A percentile compares a stretch with the other conserved stretches of the same genome.
Conservation (phyloP, 2,329 filamentous ascomycete species). For the Stylonectria norvegica region DNA sequence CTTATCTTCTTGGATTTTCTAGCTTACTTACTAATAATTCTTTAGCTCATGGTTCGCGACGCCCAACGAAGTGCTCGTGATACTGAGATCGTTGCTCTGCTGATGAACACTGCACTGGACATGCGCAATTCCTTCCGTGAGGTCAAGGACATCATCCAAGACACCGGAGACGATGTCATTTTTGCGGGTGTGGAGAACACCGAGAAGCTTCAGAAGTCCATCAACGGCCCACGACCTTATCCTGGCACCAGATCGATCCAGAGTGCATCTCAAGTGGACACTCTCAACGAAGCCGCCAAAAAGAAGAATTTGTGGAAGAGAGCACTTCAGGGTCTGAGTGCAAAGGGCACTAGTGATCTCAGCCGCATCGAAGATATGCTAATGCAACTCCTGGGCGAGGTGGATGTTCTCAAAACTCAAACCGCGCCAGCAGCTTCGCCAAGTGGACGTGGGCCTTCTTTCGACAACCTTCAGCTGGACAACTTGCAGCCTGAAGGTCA, state of each 20-base stretch:
- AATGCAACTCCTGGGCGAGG: slow-evolving; percentile 85
- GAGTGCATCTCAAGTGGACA: slow-evolving; percentile 53
- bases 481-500: slow-evolving; percentile 60
- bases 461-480: too few relatives aligned
- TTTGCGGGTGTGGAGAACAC: slow-evolving; percentile 86
- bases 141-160: slow-evolving; percentile 86
- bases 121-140: slow-evolving; percentile 97
- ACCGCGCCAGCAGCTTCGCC: slow-evolving; percentile 39
- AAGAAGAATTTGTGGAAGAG: slow-evolving; percentile 91
- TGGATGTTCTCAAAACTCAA: slow-evolving; percentile 74
- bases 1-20: background rate
- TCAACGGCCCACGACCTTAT: slow-evolving; percentile 82
- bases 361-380: slow-evolving; percentile 88
- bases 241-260: slow-evolving; percentile 64
- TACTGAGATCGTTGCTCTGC: slow-evolving; percentile 90
- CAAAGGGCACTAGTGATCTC: slow-evolving; percentile 84
- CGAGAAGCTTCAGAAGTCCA: slow-evolving; percentile 76
- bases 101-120: slow-evolving; percentile 90
- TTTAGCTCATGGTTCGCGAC: slow-evolving; percentile 84
- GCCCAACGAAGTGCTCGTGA: slow-evolving; percentile 94
- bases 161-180: slow-evolving; percentile 79
- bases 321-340: slow-evolving; percentile 85
- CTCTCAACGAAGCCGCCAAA: slow-evolving; percentile 62
- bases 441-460: slow-evolving; percentile 53
- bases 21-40: slow-evolving; percentile 23